A percentile compares a stretch with the other conserved stretches of the same genome.
phyloP scores from a whole-genome alignment of 2,329 filamentous ascomycete species.

The Ophiostoma sp. region DNA sequence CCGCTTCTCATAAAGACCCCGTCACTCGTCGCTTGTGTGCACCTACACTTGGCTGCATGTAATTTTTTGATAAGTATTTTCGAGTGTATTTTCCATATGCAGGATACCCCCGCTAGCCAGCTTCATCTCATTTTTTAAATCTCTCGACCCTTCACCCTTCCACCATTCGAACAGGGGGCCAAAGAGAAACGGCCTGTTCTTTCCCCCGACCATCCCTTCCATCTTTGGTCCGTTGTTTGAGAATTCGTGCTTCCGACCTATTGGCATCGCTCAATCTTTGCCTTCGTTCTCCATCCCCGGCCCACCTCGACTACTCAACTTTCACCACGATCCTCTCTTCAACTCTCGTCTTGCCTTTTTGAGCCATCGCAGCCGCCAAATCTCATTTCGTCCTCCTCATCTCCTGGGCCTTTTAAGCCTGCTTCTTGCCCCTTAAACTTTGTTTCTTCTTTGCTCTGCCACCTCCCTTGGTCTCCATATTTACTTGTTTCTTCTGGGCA shows the following conservation, averaged over 20 bases:
- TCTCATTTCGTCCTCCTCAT: conserved; percentile 7
- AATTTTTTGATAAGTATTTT: not conserved
- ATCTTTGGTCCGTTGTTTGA: conserved; percentile 18
- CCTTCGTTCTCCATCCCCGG: not conserved
- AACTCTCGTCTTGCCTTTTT: not conserved
- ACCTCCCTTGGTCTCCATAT: not conserved
- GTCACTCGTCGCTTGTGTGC: not conserved
- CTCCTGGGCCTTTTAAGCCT: not conserved
- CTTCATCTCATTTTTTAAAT: not conserved
- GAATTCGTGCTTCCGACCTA: conserved; percentile 11
- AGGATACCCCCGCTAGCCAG: conserved; percentile 2
- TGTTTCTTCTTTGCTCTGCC: conserved; percentile 4
- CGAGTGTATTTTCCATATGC: conserved; percentile 8
- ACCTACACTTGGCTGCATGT: not conserved
- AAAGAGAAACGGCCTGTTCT: not conserved
- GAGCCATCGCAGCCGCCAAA: not conserved
- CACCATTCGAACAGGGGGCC: conserved; percentile 1
- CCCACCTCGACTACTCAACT: not conserved
- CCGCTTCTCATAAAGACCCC: conserved; percentile 2
- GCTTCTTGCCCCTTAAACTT: not conserved
- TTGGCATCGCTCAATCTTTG: not conserved
- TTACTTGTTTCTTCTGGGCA: not conserved
- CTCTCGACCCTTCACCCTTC: not conserved
- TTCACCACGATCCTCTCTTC: not conserved
- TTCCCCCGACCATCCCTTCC: conserved; percentile 2